phyloP scores from a whole-genome alignment of 148 eudicot genomes.

The Persicaria maculosa region DNA sequence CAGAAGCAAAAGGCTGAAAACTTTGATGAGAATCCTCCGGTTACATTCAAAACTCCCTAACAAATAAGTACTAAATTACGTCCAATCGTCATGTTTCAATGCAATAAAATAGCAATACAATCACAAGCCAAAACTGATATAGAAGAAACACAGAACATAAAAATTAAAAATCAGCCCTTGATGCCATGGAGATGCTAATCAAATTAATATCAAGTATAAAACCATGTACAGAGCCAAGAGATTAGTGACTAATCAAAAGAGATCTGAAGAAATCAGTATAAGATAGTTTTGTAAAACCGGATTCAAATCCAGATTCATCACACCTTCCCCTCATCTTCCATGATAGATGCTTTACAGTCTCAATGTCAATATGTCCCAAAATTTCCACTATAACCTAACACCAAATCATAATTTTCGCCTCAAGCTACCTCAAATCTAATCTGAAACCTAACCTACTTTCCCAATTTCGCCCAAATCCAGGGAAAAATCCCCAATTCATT shows the following conservation, averaged over 20 bases:
- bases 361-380: constrained; percentile 9
- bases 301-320: constrained; percentile 86
- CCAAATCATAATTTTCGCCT: background rate
- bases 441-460: background rate
- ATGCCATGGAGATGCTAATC: too few relatives aligned
- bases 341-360: constrained; percentile 11
- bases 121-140: background rate
- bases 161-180: too few relatives aligned
- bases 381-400: background rate
- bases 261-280: too few relatives aligned
- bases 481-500: background rate
- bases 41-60: background rate
- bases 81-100: background rate
- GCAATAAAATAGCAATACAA: background rate
- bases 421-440: background rate
- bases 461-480: background rate
- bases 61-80: background rate
- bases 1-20: background rate
- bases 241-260: too few relatives aligned
- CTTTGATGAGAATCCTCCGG: background rate
- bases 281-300: constrained; percentile 21
- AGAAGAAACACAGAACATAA: background rate
- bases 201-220: too few relatives aligned
- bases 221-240: too few relatives aligned
- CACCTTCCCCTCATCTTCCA: constrained; percentile 60